Evolutionary conservation across 805 yeast genomes (phyloP).

Genomic region (Candida montana): DNA sequence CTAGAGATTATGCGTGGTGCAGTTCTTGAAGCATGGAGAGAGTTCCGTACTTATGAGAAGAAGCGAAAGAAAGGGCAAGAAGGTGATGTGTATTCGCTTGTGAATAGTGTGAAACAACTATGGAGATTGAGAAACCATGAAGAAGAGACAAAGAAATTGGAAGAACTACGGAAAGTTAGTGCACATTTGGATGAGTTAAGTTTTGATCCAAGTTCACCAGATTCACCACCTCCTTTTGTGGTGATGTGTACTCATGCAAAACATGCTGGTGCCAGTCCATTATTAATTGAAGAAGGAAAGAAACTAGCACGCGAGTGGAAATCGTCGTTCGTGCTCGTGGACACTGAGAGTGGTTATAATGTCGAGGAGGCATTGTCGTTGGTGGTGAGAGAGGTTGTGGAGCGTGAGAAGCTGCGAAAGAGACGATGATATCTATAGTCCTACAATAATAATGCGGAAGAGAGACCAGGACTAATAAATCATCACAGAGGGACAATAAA

Average conservation of each 20-base stretch:
- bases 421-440: too few relatives aligned
- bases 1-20: conserved; percentile 47
- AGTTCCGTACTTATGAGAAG: conserved; percentile 48
- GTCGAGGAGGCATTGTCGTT: conserved; percentile 55
- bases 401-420: conserved; percentile 32
- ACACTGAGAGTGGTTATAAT: conserved; percentile 42
- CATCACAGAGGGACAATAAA: too few relatives aligned
- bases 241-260: conserved; percentile 60
- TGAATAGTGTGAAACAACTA: conserved; percentile 50
- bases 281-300: conserved; percentile 51
- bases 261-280: conserved; percentile 55
- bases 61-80: conserved; percentile 63
- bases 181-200: conserved; percentile 28
- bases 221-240: conserved; percentile 58
- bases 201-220: conserved; percentile 32
- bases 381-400: conserved; percentile 55
- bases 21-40: conserved; percentile 70
- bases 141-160: conserved; percentile 27
- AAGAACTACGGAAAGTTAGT: conserved; percentile 27
- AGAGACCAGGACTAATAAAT: too few relatives aligned
- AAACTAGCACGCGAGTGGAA: conserved; percentile 56
- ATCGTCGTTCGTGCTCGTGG: conserved; percentile 61
- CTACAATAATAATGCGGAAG: too few relatives aligned
- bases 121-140: conserved; percentile 40
- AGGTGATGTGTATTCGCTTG: conserved; percentile 57